phyloP scores from a whole-genome alignment of 2,329 filamentous ascomycete genomes.

The Talaromyces sp. region DNA sequence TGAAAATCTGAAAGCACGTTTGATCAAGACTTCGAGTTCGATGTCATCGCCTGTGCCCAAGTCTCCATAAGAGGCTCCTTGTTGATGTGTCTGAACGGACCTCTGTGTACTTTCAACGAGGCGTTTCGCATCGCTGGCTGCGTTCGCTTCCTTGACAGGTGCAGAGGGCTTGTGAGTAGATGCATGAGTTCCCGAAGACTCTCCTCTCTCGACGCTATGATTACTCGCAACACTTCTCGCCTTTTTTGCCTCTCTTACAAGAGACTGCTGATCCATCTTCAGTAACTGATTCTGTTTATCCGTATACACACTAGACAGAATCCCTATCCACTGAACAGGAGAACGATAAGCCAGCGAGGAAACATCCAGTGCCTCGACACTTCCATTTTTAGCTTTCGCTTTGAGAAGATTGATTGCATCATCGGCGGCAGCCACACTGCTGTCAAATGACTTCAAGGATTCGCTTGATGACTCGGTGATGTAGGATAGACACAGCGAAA shows the following conservation, averaged over 20 bases:
- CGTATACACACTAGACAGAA: neutral
- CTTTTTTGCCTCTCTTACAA: neutral
- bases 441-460: neutral
- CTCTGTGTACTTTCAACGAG: neutral
- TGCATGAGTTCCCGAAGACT: neutral
- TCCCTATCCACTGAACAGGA: neutral
- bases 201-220: neutral
- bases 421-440: neutral
- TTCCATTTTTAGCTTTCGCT: neutral
- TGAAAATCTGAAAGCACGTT: neutral
- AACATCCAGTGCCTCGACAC: neutral
- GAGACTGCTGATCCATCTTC: neutral
- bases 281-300: neutral
- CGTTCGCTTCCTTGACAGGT: neutral
- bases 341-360: neutral
- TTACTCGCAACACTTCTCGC: neutral
- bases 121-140: neutral
- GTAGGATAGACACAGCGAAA: slow-evolving; percentile 5
- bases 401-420: slow-evolving; percentile 2
- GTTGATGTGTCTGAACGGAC: neutral
- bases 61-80: neutral
- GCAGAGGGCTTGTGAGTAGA: neutral
- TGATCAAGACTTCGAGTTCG: slow-evolving; percentile 9
- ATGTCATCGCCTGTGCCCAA: neutral
- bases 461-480: slow-evolving; percentile 7